Base-by-base conservation (phyloP, 192 early-diverging fungal genomes). In the Backusella circina region DNA sequence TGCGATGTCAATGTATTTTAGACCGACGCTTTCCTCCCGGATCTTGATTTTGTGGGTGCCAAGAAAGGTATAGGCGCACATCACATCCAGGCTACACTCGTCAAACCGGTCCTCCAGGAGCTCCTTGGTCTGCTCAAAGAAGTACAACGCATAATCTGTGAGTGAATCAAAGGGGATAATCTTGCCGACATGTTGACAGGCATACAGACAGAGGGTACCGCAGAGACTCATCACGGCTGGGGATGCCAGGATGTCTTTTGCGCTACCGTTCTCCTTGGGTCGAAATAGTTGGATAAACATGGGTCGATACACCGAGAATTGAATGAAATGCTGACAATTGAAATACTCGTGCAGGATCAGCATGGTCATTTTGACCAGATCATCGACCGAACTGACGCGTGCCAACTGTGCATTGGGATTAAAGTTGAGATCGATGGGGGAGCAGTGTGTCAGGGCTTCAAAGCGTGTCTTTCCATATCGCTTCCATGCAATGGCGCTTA, bases 211-310 rank as follows among this genome's bases (percentile, higher is more conserved):
- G 2, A 68, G 21, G 0, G 36, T 33, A 10, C 33, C 67, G 1
- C 67, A 68, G 6, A 68, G n/a, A 23, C 33, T 36, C 67, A 68
- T 68, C 2, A 38, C 67, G 2, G 32, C 67, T 10, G 67, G 33
- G 3, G 67, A 68, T 15, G 1, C 3, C 54, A 61, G n/a, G 21
- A 61, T 61, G 2, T 61, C 26, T 2, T 26, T 68, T 10, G 35
- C 35, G 2, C 10, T 1, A 3, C 36, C 33, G 10, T 23, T 26
- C 5, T 21, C 32, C 2, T 23, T 33, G 26, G 33, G 44, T 7
- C 44, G 44, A 68, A 68, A 68, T 4, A 68, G 3, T 4, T 23
- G 16, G 6, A 74, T 28, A 74, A 74, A 74, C 23, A 65, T 66
- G 7, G 73, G 73, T 23, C 65, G 15, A 36, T 74, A 65, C 0